A percentile compares a stretch with the other conserved stretches of the same genome.
phyloP scores from a whole-genome alignment of 805 yeast genomes.

The Hanseniaspora hatyaiensis region DNA sequence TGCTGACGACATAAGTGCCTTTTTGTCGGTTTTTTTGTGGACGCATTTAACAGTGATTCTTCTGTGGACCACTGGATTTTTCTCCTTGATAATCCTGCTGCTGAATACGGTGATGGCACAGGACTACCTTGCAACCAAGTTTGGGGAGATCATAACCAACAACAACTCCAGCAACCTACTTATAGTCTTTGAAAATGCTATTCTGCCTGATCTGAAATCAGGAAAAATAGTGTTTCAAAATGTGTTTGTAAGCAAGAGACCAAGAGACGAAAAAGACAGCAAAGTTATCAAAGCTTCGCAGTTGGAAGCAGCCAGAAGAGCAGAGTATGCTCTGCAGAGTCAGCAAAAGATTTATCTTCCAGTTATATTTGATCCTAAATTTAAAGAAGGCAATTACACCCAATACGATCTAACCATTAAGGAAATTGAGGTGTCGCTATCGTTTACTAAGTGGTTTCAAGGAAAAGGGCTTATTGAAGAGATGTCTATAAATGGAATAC shows the following conservation, averaged over 20 bases:
- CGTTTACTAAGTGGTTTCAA: constrained; percentile 76
- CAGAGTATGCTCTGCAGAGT: constrained; percentile 30
- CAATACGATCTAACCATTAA: constrained; percentile 89
- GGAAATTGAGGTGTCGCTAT: constrained; percentile 65
- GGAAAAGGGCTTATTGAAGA: constrained; percentile 80
- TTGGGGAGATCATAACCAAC: constrained; percentile 72
- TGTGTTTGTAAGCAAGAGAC: constrained; percentile 77
- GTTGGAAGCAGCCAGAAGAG: constrained; percentile 54
- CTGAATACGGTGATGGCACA: constrained; percentile 48
- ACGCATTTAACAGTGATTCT: constrained; percentile 72
- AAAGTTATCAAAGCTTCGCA: constrained; percentile 61
- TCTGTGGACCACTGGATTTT: constrained; percentile 85
- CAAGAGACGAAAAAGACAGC: constrained; percentile 35
- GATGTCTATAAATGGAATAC: constrained; percentile 66
- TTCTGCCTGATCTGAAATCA: constrained; percentile 86
- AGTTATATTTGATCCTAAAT: constrained; percentile 31
- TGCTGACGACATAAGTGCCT: constrained; percentile 82
- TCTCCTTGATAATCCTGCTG: constrained; percentile 64
- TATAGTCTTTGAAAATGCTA: constrained; percentile 84
- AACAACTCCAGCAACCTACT: constrained; percentile 60
- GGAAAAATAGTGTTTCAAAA: constrained; percentile 75
- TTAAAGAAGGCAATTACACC: constrained; percentile 88
- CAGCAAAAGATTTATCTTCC: constrained; percentile 17
- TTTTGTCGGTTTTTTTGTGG: constrained; percentile 82
- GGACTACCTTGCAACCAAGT: constrained; percentile 66